Base-by-base conservation (phyloP, 2,329 filamentous ascomycete genomes). In the Botryotinia globosa region DNA sequence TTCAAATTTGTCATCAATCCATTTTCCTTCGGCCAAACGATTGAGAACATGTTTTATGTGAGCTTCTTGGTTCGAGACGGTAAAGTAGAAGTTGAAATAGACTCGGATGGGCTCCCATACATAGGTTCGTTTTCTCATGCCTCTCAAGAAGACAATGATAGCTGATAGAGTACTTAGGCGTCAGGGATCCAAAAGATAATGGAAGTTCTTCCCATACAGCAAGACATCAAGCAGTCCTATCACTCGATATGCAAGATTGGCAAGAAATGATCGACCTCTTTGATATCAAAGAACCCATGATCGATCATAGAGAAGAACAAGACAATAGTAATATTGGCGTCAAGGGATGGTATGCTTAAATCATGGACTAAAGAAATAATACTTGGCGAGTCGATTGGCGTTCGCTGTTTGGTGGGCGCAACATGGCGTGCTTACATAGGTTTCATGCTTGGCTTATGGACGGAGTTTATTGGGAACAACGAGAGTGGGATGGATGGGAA, bases 41-140 rank as follows among this genome's bases (percentile, higher is more conserved):
- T 99, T 10, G 96, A 99, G 81, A 99, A 99, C 78, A 85, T 99
- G 78, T 99, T 99, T 82, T 98, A 98, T 81, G 89, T 97, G 77
- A 97, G 93, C 80, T 99, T 99, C 80, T 84, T 99, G 74, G 94
- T 98, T 74, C 90, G 93, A 73, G 96, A 99, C 82, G 94, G 94
- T 18, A 89, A 88, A 74, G 88, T 94, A 9, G 89, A 89, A 48
- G 86, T 99, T n/a, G 85, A 88, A 4, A 87, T 89, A 72, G 94
- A 98, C 79, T 86, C 89, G 20, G 84, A 91, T 74, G 90, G 88
- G 1, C 83, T 97, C 59, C 94, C 94, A n/a, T 89, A 93, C 34
- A 82, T 98, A 66, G 85, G 94, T 97, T 85, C 85, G 92, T 56
- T 56, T 56, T 87, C 18, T 44, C 44, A 29, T 7, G 34, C 67